Conservation (phyloP, 106 monocot species). For the Iris macrosiphon region DNA sequence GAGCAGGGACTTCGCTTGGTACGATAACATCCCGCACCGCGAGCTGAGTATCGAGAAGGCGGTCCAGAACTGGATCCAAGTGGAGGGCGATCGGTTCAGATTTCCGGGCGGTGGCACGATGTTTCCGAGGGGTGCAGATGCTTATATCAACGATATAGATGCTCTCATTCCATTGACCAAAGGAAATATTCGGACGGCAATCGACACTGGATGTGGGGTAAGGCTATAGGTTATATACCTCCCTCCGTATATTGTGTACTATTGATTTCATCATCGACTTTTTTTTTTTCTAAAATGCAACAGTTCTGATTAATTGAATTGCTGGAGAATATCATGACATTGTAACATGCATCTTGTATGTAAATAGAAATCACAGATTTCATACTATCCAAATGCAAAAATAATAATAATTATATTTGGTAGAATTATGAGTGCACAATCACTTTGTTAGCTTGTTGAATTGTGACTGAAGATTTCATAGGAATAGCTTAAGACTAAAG, state of each 20-base stretch:
- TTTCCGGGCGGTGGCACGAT: constrained; percentile 51
- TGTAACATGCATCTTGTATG: no score
- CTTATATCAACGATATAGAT: constrained; percentile 38
- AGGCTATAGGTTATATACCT: no score
- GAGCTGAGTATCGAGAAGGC: constrained; percentile 58
- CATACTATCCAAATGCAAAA: no score
- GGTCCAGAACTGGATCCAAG: constrained; percentile 47
- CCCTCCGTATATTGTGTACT: background rate
- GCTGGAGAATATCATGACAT: no score
- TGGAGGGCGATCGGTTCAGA: constrained; percentile 32
- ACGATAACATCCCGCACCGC: constrained; percentile 48
- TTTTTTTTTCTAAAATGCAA: background rate
- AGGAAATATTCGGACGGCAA: constrained; percentile 40
- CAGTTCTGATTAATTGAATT: no score
- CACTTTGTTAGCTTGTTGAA: no score
- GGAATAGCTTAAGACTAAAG: no score
- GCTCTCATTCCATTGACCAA: constrained; percentile 29
- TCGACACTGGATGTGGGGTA: constrained; percentile 58
- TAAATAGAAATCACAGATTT: no score
- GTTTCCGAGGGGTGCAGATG: constrained; percentile 42
- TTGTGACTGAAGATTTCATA: no score
- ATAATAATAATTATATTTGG: no score
- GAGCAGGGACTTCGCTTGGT: constrained; percentile 44
- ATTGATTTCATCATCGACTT: background rate
- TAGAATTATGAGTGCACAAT: no score